Evolutionary conservation across 495 filamentous ascomycete genomes (phyloP).

Genomic region (Penicillium cinerascens): DNA sequence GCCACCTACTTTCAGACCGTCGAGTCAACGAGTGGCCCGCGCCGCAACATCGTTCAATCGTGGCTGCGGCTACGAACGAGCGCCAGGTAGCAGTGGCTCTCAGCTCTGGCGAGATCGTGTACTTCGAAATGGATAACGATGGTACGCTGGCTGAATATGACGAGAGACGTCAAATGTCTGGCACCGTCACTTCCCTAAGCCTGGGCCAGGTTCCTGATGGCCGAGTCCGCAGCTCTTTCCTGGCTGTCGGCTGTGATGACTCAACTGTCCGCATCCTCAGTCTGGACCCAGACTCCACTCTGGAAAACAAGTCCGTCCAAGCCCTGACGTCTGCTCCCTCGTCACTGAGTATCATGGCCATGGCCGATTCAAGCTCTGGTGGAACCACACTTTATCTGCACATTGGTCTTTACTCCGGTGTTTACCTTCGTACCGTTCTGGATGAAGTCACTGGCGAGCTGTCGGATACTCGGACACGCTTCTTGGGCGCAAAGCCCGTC

Average conservation of each 20-base stretch:
- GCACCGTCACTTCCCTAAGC: conserved; percentile 90
- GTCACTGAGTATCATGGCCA: conserved; percentile 85
- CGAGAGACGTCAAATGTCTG: conserved; percentile 91
- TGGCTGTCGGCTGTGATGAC: conserved; percentile 96
- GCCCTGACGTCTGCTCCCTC: conserved; percentile 87
- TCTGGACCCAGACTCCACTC: conserved; percentile 80
- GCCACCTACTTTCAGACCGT: conserved; percentile 76
- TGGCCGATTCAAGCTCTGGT: conserved; percentile 80
- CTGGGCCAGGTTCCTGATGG: conserved; percentile 93
- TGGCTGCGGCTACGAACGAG: conserved; percentile 92
- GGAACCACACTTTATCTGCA: conserved; percentile 87
- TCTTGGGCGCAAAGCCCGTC: conserved; percentile 83
- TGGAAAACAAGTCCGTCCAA: conserved; percentile 92
- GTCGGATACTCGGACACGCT: conserved; percentile 89
- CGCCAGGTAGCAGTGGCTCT: conserved; percentile 90
- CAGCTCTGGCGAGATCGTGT: conserved; percentile 93
- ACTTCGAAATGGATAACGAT: conserved; percentile 95
- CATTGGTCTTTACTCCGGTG: conserved; percentile 90
- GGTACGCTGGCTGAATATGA: conserved; percentile 90
- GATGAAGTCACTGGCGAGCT: conserved; percentile 94
- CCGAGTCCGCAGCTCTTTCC: conserved; percentile 75
- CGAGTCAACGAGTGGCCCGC: conserved; percentile 92
- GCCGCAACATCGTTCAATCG: conserved; percentile 89
- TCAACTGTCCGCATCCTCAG: conserved; percentile 90
- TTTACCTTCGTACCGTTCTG: conserved; percentile 89